Evolutionary conservation across 768 basidiomycete species (phyloP).

Genomic region (Basidioascus undulatus): DNA sequence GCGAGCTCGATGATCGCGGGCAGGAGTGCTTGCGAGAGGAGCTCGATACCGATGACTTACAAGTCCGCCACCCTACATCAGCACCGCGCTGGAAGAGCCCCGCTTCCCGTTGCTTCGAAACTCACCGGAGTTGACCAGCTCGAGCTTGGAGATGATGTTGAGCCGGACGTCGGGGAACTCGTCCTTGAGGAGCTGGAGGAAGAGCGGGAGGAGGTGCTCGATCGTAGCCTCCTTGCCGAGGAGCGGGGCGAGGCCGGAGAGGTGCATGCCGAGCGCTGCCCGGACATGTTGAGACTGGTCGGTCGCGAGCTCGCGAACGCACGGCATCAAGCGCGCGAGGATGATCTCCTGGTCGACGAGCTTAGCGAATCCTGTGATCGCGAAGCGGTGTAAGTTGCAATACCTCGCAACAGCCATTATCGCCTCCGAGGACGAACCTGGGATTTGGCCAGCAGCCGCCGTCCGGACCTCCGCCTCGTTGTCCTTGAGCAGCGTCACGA

Average conservation of each 20-base stretch:
- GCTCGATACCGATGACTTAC: slow-evolving; percentile 87
- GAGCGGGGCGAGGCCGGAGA: slow-evolving; percentile 83
- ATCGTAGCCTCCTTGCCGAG: slow-evolving; percentile 82
- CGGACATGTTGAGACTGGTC: slow-evolving; percentile 93
- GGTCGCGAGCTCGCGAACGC: slow-evolving; percentile 76
- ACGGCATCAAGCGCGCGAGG: slow-evolving; percentile 74
- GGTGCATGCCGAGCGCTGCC: slow-evolving; percentile 83
- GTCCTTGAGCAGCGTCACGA: slow-evolving; percentile 81
- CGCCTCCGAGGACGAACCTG: slow-evolving; percentile 31
- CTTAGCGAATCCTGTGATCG: slow-evolving; percentile 59
- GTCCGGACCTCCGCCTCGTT: slow-evolving; percentile 97
- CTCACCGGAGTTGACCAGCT: slow-evolving; percentile 76
- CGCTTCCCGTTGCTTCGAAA: neutral
- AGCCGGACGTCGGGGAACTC: slow-evolving; percentile 94
- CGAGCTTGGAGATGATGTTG: slow-evolving; percentile 95
- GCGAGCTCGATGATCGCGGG: slow-evolving; percentile 95
- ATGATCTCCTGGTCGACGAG: slow-evolving; percentile 83
- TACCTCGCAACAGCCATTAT: neutral
- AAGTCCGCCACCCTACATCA: neutral
- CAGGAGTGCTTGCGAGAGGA: slow-evolving; percentile 76
- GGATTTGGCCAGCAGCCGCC: slow-evolving; percentile 85
- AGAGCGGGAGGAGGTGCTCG: slow-evolving; percentile 85
- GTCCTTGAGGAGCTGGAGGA: slow-evolving; percentile 88
- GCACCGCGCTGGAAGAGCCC: neutral
- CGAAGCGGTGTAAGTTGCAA: neutral